These are phyloP conservation scores for Stylonectria norvegica DNA, from an alignment of 2,329 filamentous ascomycete genomes.

Conservation along the genomic window DNA sequence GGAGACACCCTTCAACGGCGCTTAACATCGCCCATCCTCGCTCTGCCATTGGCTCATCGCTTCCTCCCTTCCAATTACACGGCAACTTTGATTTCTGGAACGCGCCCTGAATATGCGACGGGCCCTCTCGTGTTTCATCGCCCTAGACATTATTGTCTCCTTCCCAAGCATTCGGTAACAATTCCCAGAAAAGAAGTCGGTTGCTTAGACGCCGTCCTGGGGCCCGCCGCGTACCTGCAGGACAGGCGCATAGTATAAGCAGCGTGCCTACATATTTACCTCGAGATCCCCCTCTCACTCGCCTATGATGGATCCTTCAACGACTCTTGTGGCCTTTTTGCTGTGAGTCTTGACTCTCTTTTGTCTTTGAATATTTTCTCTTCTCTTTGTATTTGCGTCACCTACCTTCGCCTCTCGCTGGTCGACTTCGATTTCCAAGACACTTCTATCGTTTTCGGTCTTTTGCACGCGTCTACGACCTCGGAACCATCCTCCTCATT, in stretches of 20 bases:
- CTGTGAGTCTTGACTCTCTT: slow-evolving; percentile 51
- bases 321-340: slow-evolving; percentile 66
- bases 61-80: slow-evolving; percentile 11
- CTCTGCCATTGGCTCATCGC: slow-evolving; percentile 15
- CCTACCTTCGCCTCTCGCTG: background rate
- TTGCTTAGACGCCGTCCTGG: slow-evolving; percentile 21
- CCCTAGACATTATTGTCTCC: slow-evolving; percentile 18
- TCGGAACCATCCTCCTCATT: slow-evolving; percentile 8
- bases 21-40: slow-evolving; percentile 5
- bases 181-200: slow-evolving; percentile 10
- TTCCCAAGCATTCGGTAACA: slow-evolving; percentile 11
- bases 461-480: too few relatives aligned
- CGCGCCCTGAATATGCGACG: slow-evolving; percentile 25
- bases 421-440: background rate
- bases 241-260: slow-evolving; percentile 10
- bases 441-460: background rate
- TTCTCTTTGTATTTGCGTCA: slow-evolving; percentile 1
- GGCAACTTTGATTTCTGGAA: slow-evolving; percentile 18
- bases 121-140: slow-evolving; percentile 25
- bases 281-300: slow-evolving; percentile 11
- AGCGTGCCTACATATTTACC: slow-evolving; percentile 27
- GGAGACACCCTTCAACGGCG: background rate
- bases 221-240: slow-evolving; percentile 14
- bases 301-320: slow-evolving; percentile 54
- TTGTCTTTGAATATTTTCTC: slow-evolving; percentile 15